A percentile compares a stretch with the other conserved stretches of the same genome.
These are phyloP conservation scores for Lyophyllum shimeji DNA, from an alignment of 768 basidiomycete genomes.

Conservation along the genomic window DNA sequence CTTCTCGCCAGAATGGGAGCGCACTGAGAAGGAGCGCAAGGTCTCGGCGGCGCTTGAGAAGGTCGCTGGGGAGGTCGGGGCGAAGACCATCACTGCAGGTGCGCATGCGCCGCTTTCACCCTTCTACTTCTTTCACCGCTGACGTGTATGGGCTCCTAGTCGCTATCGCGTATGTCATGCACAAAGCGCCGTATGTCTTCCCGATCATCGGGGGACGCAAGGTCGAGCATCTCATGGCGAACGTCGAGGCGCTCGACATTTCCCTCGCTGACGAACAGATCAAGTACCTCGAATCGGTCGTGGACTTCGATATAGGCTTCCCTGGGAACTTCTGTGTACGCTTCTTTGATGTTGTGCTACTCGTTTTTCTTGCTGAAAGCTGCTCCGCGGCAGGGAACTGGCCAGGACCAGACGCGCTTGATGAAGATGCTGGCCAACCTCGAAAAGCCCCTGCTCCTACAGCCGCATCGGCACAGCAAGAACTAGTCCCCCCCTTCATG, in stretches of 20 bases:
- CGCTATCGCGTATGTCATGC: constrained; percentile 53
- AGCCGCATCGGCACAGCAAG: too few species aligned
- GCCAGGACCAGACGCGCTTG: too few species aligned
- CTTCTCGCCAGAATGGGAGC: constrained; percentile 36
- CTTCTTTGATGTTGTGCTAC: too few species aligned
- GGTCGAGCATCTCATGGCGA: constrained; percentile 47
- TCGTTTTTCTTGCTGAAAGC: background rate
- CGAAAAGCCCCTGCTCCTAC: too few species aligned
- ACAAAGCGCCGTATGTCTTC: constrained; percentile 53
- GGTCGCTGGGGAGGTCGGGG: constrained; percentile 45
- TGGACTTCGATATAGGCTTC: background rate
- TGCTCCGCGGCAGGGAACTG: too few species aligned
- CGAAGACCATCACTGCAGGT: constrained; percentile 29
- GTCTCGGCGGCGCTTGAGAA: constrained; percentile 46
- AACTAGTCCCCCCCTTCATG: too few species aligned
- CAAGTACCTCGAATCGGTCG: constrained; percentile 34
- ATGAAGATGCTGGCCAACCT: too few species aligned
- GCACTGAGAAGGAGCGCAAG: constrained; percentile 41
- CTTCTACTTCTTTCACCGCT: constrained; percentile 14
- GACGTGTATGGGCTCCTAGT: constrained; percentile 28
- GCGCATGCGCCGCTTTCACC: background rate
- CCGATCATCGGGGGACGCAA: constrained; percentile 52
- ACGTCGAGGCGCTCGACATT: constrained; percentile 51
- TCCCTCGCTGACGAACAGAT: constrained; percentile 44
- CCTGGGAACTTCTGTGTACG: constrained; percentile 1